Base-by-base conservation (phyloP, 495 filamentous ascomycete genomes). In the Tetracladium setigerum region DNA sequence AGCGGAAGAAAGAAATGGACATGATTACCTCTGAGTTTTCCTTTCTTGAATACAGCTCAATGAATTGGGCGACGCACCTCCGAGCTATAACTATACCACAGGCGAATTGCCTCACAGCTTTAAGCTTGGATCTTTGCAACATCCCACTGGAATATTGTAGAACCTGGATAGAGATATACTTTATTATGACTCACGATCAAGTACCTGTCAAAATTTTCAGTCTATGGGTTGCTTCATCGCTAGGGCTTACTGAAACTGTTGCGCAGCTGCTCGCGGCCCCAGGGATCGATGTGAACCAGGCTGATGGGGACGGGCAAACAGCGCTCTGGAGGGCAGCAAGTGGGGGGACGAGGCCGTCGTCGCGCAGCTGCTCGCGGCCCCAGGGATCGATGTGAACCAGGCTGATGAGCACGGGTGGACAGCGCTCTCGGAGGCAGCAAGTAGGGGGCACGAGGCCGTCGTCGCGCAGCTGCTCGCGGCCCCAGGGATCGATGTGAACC, bases 11-110 rank as follows among this genome's bases (percentile, higher is more conserved):
- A 33, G 34, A 37, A 18, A 46, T 46, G 8, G 33, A 22, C 17
- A 18, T 30, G 46, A 31, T 38, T n/a, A 38, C 27, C 41, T 30
- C 36, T 47, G 34, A 24, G 17, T 33, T 47, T 38, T 36, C 15
- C 33, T 61, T 63, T 30, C 44, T 63, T 2, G 50, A 57, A 13
- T 63, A 63, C 39, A 44, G 55, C 4, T 49, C 58, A 24, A 46
- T 19, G 37, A 36, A 55, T 42, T 63, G 60, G 60, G 38, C 33
- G 36, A 15, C 31, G 33, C 60, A 63, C 49, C 50, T 54, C 14
- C 50, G 43, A 42, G 38, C 35, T 12, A n/a, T n/a, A n/a, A 34
- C 32, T 34, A 8, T 34, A n/a, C 32, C 8, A 34, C 9, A 34
- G 8, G 8, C 32, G n/a, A 8, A 34, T 34, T 34, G 8, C 9